These are phyloP conservation scores for Tolypocladium inflatum DNA, from an alignment of 2,329 filamentous ascomycete genomes.

Conservation along the genomic window DNA sequence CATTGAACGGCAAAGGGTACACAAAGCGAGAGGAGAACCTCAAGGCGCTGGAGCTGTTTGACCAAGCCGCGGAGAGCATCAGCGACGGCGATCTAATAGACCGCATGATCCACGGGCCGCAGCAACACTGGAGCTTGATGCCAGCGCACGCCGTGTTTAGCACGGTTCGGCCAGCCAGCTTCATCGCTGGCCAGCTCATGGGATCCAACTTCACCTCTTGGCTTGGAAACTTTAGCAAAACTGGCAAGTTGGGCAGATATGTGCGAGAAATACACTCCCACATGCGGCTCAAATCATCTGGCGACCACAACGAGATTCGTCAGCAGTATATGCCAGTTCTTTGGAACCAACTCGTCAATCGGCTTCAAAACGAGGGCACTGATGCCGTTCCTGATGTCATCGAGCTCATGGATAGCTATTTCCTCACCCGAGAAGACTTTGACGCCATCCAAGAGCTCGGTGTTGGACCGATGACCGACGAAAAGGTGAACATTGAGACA, in stretches of 20 bases:
- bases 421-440: conserved; percentile 87
- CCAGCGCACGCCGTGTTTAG: conserved; percentile 92
- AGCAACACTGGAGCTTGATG: conserved; percentile 98
- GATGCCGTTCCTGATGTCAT: conserved; percentile 77
- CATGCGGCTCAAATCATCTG: conserved; percentile 85
- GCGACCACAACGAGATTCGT: conserved; percentile 85
- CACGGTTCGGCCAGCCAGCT: conserved; percentile 85
- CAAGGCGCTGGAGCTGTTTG: conserved; percentile 77
- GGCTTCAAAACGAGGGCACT: conserved; percentile 69
- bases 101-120: conserved; percentile 94
- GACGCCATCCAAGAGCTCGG: conserved; percentile 88
- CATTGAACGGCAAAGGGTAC: conserved; percentile 46
- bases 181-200: conserved; percentile 67
- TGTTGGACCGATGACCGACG: conserved; percentile 73
- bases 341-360: conserved; percentile 71
- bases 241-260: conserved; percentile 65
- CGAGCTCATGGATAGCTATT: conserved; percentile 95
- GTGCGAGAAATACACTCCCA: conserved; percentile 94
- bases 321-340: conserved; percentile 89
- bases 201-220: conserved; percentile 76
- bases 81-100: conserved; percentile 95
- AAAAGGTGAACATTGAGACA: conserved; percentile 65
- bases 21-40: conserved; percentile 59
- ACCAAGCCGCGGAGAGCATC: conserved; percentile 88
- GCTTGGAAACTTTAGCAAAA: conserved; percentile 92